Evolutionary conservation across 1,139 yeast genomes (phyloP), one percentile per base, ranked within the genome.

Genomic region (Sugiyamaella paludigena): DNA sequence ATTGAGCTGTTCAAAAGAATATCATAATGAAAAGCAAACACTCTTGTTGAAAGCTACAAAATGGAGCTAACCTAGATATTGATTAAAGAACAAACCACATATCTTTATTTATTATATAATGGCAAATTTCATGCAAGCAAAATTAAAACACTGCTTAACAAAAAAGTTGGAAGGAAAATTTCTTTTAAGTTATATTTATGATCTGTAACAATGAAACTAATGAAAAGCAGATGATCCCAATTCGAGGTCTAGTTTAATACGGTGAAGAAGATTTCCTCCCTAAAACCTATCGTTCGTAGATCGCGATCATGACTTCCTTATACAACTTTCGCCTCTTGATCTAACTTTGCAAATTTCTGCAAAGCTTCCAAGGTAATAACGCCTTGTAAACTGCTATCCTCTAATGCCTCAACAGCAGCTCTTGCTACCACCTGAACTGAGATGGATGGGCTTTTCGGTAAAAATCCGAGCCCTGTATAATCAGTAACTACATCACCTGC

Each of bases 341-440:
- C 40, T 24, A 36, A 43, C 15, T 24, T 41, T 11, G 61, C 61
- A 43, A 58, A 64, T 45, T 59, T 56, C 27, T 58, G 56, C 43
- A 65, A 49, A 7, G 68, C 67, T 11, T 82, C 84, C 51, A 84
- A 65, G 1, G 75, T 60, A 1, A 86, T 79, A 4, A 83, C 78
- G 0, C 92, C 94, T 16, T 66, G 68, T 54, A 79, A 77, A 1
- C 64, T 65, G 0, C 65, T 63, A 49, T 81, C 80, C 15, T 74
- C 74, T 34, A 87, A 67, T 37, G 79, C 80, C 40, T 80, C 78
- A 29, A 81, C 71, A 2, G 83, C 71, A 40, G 79, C 78, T 42
- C 69, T 63, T 0, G 92, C 87, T 1, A 88, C 95, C 37, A 75
- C 72, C 55, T 83, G 86, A 0, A 88, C 85, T 1, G 87, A 76